A percentile compares a stretch with the other conserved stretches of the same genome.
phyloP scores from a whole-genome alignment of 2,329 filamentous ascomycete species.

The Pseudocercospora crystallina region DNA sequence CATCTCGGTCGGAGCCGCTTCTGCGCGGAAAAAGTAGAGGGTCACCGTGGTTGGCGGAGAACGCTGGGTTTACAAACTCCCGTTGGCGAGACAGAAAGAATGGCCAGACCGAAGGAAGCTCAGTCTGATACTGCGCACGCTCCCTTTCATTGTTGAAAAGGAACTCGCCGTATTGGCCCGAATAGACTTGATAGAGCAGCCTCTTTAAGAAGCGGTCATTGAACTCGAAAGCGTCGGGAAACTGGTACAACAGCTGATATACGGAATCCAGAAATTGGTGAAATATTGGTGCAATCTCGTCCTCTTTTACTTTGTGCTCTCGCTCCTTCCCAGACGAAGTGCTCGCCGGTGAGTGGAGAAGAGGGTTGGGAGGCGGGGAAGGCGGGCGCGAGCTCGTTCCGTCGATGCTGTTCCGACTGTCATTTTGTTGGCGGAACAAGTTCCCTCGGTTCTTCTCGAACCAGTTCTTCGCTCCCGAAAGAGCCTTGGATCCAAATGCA shows the following conservation, averaged over 20 bases:
- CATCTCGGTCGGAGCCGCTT: slow-evolving; percentile 24
- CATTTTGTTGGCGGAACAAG: slow-evolving; percentile 47
- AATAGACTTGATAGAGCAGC: slow-evolving; percentile 89
- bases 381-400: slow-evolving; percentile 41
- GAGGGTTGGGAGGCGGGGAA: slow-evolving; percentile 41
- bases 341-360: slow-evolving; percentile 50
- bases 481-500: slow-evolving; percentile 61
- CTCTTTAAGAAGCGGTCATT: slow-evolving; percentile 90
- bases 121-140: slow-evolving; percentile 63
- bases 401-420: slow-evolving; percentile 64
- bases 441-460: slow-evolving; percentile 67
- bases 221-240: slow-evolving; percentile 89
- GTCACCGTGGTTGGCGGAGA: slow-evolving; percentile 74
- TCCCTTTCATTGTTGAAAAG: slow-evolving; percentile 94
- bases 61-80: slow-evolving; percentile 81
- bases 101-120: slow-evolving; percentile 88
- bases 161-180: slow-evolving; percentile 96
- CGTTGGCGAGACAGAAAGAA: slow-evolving; percentile 81
- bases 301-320: slow-evolving; percentile 70
- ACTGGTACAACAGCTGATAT: slow-evolving; percentile 83
- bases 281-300: slow-evolving; percentile 92
- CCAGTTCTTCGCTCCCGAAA: slow-evolving; percentile 77
- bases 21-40: slow-evolving; percentile 74
- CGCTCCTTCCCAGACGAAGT: slow-evolving; percentile 52
- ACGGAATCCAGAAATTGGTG: slow-evolving; percentile 96